These are phyloP conservation scores for Monosporozyma servazzii DNA, from an alignment of 805 yeast species.

Conservation along the genomic window DNA sequence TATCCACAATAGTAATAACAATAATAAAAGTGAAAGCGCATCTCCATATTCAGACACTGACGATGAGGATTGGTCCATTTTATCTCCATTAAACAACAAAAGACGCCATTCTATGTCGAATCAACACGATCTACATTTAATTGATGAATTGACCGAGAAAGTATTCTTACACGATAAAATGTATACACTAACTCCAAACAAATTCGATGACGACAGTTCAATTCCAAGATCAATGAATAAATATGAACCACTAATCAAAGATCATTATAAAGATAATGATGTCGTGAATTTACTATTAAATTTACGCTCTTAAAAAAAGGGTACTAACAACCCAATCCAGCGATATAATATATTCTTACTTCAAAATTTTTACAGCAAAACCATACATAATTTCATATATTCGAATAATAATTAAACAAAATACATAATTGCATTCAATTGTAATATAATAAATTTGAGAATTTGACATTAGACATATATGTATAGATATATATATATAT, in stretches of 20 bases:
- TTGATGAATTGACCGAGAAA: slow-evolving; percentile 11
- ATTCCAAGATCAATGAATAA: slow-evolving; percentile 4
- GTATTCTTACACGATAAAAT: slow-evolving; percentile 1
- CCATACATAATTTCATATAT: too few relatives aligned
- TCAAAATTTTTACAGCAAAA: neutral
- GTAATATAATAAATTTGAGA: too few relatives aligned
- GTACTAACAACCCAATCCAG: neutral
- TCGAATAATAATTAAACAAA: too few relatives aligned
- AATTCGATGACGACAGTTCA: neutral
- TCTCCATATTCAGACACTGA: slow-evolving; percentile 66
- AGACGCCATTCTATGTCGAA: slow-evolving; percentile 9
- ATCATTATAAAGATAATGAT: slow-evolving; percentile 14
- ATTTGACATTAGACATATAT: neutral
- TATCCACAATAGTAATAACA: too few relatives aligned
- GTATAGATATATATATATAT: neutral
- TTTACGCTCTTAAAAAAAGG: slow-evolving; percentile 18
- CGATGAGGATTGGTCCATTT: slow-evolving; percentile 92
- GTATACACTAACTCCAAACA: neutral
- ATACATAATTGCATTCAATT: too few relatives aligned
- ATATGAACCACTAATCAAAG: slow-evolving; percentile 1
- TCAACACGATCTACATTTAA: slow-evolving; percentile 9
- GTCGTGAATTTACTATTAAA: slow-evolving; percentile 28
- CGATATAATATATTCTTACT: neutral
- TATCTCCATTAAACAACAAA: slow-evolving; percentile 37
- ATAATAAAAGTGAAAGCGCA: slow-evolving; percentile 8